phyloP scores from a whole-genome alignment of 1,139 yeast species.

The Candida dubliniensis region DNA sequence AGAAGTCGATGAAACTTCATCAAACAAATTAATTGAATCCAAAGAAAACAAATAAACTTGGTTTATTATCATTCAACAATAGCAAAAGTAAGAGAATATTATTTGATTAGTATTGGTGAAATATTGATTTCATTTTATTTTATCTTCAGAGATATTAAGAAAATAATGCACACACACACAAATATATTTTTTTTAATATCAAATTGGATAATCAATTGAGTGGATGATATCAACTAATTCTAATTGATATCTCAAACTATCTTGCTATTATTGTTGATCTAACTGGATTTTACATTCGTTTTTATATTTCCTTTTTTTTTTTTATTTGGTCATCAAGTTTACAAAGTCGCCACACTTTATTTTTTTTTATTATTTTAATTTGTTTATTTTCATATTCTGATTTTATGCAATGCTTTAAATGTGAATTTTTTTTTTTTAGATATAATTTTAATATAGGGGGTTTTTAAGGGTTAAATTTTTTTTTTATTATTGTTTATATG shows the following conservation, averaged over 20 bases:
- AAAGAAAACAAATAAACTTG: conserved; percentile 3
- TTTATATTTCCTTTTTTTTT: conserved; percentile 1
- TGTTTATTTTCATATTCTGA: no score
- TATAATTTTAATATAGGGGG: conserved; percentile 3
- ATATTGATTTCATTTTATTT: no score
- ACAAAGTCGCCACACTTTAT: neutral
- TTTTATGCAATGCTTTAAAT: neutral
- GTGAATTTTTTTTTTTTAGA: neutral
- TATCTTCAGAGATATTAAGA: no score
- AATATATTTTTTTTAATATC: no score
- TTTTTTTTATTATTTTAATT: neutral
- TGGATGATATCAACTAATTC: no score
- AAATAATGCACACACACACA: no score
- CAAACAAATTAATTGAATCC: conserved; percentile 1
- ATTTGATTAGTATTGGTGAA: no score
- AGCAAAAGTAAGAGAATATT: no score
- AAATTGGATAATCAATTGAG: no score
- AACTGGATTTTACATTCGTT: no score
- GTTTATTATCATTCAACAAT: neutral
- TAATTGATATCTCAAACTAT: no score
- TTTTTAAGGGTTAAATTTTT: conserved; percentile 4
- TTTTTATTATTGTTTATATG: neutral
- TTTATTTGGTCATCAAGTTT: neutral
- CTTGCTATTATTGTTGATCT: no score
- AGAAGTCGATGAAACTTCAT: conserved; percentile 12